These are phyloP conservation scores for Stachybotrys echinatus DNA, from an alignment of 2,329 filamentous ascomycete genomes.

Conservation along the genomic window DNA sequence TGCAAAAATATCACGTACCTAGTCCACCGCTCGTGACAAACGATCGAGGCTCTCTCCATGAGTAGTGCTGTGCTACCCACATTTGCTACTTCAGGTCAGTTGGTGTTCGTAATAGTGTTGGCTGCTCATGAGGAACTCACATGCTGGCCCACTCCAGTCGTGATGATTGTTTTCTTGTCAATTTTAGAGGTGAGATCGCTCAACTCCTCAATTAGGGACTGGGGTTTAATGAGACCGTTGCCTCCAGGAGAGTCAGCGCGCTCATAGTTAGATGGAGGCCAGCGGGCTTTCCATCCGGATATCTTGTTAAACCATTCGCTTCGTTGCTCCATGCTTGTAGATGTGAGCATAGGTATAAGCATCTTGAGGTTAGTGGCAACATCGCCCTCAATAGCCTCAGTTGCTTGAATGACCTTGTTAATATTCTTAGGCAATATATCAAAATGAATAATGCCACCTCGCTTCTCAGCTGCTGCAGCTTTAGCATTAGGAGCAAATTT, in stretches of 20 bases:
- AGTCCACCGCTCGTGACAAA: slow-evolving; percentile 97
- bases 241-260: slow-evolving; percentile 83
- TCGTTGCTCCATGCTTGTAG: slow-evolving; percentile 58
- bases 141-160: slow-evolving; percentile 93
- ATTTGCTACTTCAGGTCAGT: slow-evolving; percentile 59
- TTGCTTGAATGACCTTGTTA: slow-evolving; percentile 98
- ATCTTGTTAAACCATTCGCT: slow-evolving; percentile 89
- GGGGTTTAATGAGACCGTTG: slow-evolving; percentile 84
- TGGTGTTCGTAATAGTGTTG: slow-evolving; percentile 1
- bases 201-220: slow-evolving; percentile 85
- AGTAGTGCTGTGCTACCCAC: slow-evolving; percentile 97
- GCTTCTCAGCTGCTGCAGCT: slow-evolving; percentile 74
- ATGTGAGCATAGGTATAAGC: slow-evolving; percentile 67
- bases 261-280: slow-evolving; percentile 80
- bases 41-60: slow-evolving; percentile 84
- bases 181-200: slow-evolving; percentile 75
- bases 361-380: slow-evolving; percentile 72
- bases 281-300: slow-evolving; percentile 82
- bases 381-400: slow-evolving; percentile 91
- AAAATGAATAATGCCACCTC: slow-evolving; percentile 92
- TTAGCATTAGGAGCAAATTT: slow-evolving; percentile 90
- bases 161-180: slow-evolving; percentile 81
- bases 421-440: slow-evolving; percentile 99
- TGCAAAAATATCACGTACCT: slow-evolving; percentile 24
- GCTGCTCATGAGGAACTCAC: neutral